Evolutionary conservation across 148 eudicot species (phyloP).

Genomic region (Rhododendron mucronatum): DNA sequence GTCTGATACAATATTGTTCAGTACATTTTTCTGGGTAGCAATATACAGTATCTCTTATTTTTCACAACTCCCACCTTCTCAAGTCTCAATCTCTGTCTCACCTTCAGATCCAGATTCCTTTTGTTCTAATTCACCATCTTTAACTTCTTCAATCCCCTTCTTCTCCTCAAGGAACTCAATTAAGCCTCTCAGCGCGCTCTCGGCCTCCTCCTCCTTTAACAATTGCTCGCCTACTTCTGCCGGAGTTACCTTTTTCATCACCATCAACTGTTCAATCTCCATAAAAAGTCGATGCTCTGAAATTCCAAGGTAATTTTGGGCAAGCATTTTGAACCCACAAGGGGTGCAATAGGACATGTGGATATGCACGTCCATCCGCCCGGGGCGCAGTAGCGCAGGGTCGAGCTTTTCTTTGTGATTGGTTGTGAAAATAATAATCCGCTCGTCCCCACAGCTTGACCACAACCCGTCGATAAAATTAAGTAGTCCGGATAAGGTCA

Average conservation of each 20-base stretch:
- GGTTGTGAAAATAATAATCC: constrained; percentile 69
- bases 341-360: constrained; percentile 72
- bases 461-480: constrained; percentile 70
- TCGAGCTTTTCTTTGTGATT: constrained; percentile 70
- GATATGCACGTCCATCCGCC: constrained; percentile 76
- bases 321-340: constrained; percentile 47
- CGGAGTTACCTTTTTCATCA: constrained; percentile 30
- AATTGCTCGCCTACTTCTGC: constrained; percentile 47
- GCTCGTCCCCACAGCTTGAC: constrained; percentile 79
- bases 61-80: neutral
- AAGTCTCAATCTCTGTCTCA: neutral
- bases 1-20: too few species aligned
- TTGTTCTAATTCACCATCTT: neutral
- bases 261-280: constrained; percentile 23
- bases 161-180: constrained; percentile 27
- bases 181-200: constrained; percentile 28
- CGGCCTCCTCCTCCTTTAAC: constrained; percentile 37
- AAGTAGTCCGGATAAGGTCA: constrained; percentile 58
- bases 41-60: too few species aligned
- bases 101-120: too few species aligned
- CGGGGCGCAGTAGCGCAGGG: constrained; percentile 64
- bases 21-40: too few species aligned
- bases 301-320: constrained; percentile 48
- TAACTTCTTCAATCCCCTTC: constrained; percentile 15
- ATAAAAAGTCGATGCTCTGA: constrained; percentile 28